phyloP scores from a whole-genome alignment of 2,329 filamentous ascomycete genomes.

The Trichoderma koningii region DNA sequence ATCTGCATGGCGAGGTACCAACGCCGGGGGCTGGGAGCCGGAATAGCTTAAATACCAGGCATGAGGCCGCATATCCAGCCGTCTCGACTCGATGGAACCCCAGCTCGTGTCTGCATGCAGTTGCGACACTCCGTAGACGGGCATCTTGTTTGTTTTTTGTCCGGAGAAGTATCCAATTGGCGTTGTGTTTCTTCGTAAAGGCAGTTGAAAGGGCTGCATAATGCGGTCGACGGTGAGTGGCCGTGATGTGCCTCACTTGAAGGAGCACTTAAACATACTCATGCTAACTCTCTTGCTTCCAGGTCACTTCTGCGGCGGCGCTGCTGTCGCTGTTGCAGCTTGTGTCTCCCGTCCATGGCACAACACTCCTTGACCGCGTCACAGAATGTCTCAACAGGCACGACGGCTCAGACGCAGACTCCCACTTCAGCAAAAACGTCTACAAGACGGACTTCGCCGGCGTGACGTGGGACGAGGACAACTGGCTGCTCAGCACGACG shows the following conservation, averaged over 20 bases:
- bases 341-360: background rate
- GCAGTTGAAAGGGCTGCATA: background rate
- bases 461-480: constrained; percentile 35
- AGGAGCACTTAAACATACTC: background rate
- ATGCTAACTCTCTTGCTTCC: background rate
- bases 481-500: constrained; percentile 35
- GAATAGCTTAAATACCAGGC: constrained; percentile 19
- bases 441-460: constrained; percentile 35
- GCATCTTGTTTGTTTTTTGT: background rate
- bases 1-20: constrained; percentile 21
- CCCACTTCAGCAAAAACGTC: constrained; percentile 16
- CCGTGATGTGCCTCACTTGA: background rate
- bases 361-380: background rate
- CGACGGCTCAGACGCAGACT: background rate
- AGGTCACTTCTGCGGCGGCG: constrained; percentile 3
- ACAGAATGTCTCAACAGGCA: constrained; percentile 4
- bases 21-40: background rate
- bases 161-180: background rate
- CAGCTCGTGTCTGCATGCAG: constrained; percentile 20
- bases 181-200: constrained; percentile 2
- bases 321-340: constrained; percentile 17
- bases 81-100: constrained; percentile 9
- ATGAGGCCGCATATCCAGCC: constrained; percentile 11
- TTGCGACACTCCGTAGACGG: constrained; percentile 3
- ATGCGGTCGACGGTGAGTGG: constrained; percentile 21